Base-by-base conservation (phyloP, 306 rosid genomes). In the Citrullus amarus region DNA sequence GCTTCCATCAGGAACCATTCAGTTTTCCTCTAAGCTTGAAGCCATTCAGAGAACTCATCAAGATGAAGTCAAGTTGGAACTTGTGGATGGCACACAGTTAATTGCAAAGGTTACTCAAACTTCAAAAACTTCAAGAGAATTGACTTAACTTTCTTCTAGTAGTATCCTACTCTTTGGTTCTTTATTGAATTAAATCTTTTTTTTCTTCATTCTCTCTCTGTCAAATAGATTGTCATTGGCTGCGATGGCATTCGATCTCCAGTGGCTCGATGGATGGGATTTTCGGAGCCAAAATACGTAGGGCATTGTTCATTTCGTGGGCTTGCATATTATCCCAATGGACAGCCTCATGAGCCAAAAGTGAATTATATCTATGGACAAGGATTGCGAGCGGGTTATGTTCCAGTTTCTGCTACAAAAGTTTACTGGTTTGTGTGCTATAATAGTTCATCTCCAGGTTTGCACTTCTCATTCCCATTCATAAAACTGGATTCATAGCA, bases 351-450 rank as follows among this genome's bases (percentile, higher is more conserved):
- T 66, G 85, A 79, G 77, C 86, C 91, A 50, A 88, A 60, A 72
- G 89, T 92, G 79, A 94, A 84, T 77, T 89, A 94, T 77, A 71
- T 90, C 76, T 90, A 94, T 6, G 93, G 96, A 77, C 87, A 84
- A 84, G 97, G 98, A 9, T 75, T 89, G 81, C 92, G 97, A 4
- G 98, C 96, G 2, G 97, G 91, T 28, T 90, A 80, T 79, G 93
- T 92, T 78, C 97, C 96, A 48, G 90, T 94, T 85, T 94, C 98
- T 82, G 83, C 89, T 6, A 86, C 97, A 41, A 92, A 88, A 87
- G 96, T 94, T 54, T 92, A 92, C 87, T 92, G 98, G 98, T 92
- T 94, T 71, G 66, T 94, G 90, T 94, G 97, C 86, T 92, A 87
- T 89, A 92, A 92, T 80, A 80, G 83, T 76, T 55, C 92, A 28